Base-by-base conservation (phyloP, 371 early-diverging fungal genomes). In the Mucor piriformis region DNA sequence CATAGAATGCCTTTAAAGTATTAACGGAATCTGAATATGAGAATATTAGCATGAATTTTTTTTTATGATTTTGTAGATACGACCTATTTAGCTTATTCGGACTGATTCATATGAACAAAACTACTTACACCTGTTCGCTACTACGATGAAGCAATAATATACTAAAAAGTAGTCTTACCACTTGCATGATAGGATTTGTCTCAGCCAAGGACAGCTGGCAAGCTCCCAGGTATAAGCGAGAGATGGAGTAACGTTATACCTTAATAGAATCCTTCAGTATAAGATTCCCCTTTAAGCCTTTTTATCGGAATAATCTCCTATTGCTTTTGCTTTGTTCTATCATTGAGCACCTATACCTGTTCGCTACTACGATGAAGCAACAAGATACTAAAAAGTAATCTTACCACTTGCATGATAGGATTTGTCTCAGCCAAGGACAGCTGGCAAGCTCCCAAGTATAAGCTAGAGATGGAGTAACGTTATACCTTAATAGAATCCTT, bases 11-110 rank as follows among this genome's bases (percentile, higher is more conserved):
- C 54, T 73, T 68, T 40, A 86, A 74, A 10, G 88, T 83, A 69
- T 88, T 86, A 24, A 86, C 74, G 6, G 90, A 73, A 64, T 89
- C 90, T 80, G n/a, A n/a, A n/a, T n/a, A n/a, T n/a, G n/a, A n/a
- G n/a, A n/a, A n/a, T n/a, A n/a, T n/a, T n/a, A n/a, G n/a, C n/a
- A n/a, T n/a, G n/a, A n/a, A n/a, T n/a, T n/a, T n/a, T n/a, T n/a
- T n/a, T n/a, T n/a, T n/a, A n/a, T n/a, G n/a, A n/a, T n/a, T n/a
- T n/a, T n/a, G n/a, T n/a, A n/a, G n/a, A 29, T 29, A 29, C 29
- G 7, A 29, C 29, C 29, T 7, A 29, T 29, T 29, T 29, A 29
- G 29, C 3, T 29, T 29, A 29, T 29, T 29, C 29, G 29, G 29
- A 29, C 29, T 29, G 5, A 29, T 5, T 29, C 29, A 29, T 29